A percentile compares a stretch with the other conserved stretches of the same genome.
These are phyloP conservation scores for Exophiala lecanii-corni DNA, from an alignment of 2,329 filamentous ascomycete species.

Conservation along the genomic window DNA sequence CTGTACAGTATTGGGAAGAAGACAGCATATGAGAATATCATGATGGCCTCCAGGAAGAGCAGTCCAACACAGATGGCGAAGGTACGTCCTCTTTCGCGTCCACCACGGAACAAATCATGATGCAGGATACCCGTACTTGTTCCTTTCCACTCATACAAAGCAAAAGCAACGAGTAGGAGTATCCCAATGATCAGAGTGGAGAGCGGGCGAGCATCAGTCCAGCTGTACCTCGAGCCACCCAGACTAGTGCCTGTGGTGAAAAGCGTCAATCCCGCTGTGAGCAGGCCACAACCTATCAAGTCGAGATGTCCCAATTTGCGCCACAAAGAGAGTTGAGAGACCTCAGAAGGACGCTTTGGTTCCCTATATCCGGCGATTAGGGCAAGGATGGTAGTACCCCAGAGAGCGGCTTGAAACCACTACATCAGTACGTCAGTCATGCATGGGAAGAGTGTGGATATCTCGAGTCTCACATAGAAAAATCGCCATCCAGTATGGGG, in stretches of 20 bases:
- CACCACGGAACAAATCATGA: slow-evolving; percentile 14
- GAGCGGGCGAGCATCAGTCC: slow-evolving; percentile 8
- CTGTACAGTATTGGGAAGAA: slow-evolving; percentile 7
- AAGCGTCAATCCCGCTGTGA: slow-evolving; percentile 11
- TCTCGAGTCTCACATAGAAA: slow-evolving; percentile 15
- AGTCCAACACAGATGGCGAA: slow-evolving; percentile 3
- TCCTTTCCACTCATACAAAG: slow-evolving; percentile 15
- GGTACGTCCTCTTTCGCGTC: slow-evolving; percentile 3
- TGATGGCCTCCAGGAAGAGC: slow-evolving; percentile 6
- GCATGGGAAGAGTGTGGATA: no score
- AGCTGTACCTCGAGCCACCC: slow-evolving; percentile 13
- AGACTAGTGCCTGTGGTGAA: slow-evolving; percentile 11
- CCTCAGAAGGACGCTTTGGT: slow-evolving; percentile 13
- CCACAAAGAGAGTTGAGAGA: slow-evolving; percentile 13
- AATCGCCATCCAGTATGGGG: slow-evolving; percentile 9
- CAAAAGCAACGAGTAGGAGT: slow-evolving; percentile 10
- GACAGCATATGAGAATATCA: slow-evolving; percentile 2
- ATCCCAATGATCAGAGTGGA: slow-evolving; percentile 11
- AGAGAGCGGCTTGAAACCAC: slow-evolving; percentile 14
- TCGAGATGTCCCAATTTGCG: slow-evolving; percentile 11
- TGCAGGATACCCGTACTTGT: slow-evolving; percentile 15
- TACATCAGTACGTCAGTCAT: slow-evolving; percentile 1
- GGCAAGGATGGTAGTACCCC: slow-evolving; percentile 8
- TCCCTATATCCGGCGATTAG: slow-evolving; percentile 12
- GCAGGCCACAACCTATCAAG: slow-evolving; percentile 5